Conservation (phyloP, 805 yeast genomes). For the Ogataea thermomethanolica region DNA sequence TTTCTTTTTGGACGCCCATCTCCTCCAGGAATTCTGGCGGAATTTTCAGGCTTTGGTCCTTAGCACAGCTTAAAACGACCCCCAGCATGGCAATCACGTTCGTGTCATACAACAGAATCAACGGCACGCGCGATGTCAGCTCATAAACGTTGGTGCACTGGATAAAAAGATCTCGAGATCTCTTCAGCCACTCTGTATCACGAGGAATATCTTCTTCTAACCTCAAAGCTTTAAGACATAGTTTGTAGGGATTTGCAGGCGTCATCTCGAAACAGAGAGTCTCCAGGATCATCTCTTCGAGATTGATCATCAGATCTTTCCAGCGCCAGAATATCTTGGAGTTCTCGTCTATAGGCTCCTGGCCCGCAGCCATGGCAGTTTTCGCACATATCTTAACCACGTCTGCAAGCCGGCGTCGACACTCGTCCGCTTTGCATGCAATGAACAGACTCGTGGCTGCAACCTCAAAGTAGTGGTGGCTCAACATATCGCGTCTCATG, state of each 20-base stretch:
- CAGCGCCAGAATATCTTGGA: conserved; percentile 48
- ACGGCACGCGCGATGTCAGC: conserved; percentile 27
- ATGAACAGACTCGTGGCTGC: conserved; percentile 50
- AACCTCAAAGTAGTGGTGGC: conserved; percentile 46
- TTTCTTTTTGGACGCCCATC: conserved; percentile 17
- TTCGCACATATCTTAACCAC: conserved; percentile 47
- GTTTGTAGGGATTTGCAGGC: conserved; percentile 38
- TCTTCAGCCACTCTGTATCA: conserved; percentile 18
- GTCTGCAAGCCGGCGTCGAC: conserved; percentile 45
- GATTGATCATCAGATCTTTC: conserved; percentile 44
- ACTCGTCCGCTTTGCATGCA: conserved; percentile 53
- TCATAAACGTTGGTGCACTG: conserved; percentile 29
- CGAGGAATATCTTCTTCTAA: conserved; percentile 18
- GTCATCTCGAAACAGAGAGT: conserved; percentile 47
- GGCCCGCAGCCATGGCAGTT: conserved; percentile 40
- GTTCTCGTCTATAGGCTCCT: conserved; percentile 40
- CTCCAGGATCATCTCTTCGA: conserved; percentile 44
- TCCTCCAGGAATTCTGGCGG: conserved; percentile 18
- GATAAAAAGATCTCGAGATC: conserved; percentile 19
- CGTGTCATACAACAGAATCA: conserved; percentile 24
- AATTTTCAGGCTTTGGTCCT: conserved; percentile 14
- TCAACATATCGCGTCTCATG: conserved; percentile 40
- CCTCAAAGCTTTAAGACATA: conserved; percentile 23
- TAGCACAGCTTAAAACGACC: conserved; percentile 22
- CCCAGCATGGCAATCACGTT: conserved; percentile 26